A percentile compares a stretch with the other conserved stretches of the same genome.
Evolutionary conservation across 1,284 basidiomycete species (phyloP).

Genomic region (Hypsizygus ulmarius): DNA sequence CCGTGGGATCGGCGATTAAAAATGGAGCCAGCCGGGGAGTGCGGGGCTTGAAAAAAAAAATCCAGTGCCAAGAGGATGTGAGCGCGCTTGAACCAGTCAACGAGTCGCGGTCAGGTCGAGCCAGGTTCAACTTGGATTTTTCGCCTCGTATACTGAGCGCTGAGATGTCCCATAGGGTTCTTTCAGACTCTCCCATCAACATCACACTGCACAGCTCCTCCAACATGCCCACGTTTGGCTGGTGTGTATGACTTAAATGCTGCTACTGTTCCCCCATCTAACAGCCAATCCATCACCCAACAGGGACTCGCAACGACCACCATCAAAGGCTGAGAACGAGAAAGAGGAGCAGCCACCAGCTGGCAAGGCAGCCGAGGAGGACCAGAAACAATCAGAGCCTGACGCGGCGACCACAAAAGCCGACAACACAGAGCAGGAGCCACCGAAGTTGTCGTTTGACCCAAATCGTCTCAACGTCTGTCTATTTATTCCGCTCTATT

Average conservation of each 20-base stretch:
- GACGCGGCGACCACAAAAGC: background rate
- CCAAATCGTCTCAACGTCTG: slow-evolving; percentile 10
- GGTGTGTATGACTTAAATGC: slow-evolving; percentile 19
- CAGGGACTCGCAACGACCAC: slow-evolving; percentile 2
- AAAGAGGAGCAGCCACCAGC: slow-evolving; percentile 2
- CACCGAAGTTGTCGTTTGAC: slow-evolving; percentile 5
- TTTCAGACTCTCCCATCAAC: slow-evolving; percentile 20
- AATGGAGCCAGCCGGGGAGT: slow-evolving; percentile 12
- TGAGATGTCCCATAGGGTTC: slow-evolving; percentile 19
- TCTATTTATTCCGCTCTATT: slow-evolving; percentile 4
- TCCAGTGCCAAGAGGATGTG: background rate
- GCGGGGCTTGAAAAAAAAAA: slow-evolving; percentile 25
- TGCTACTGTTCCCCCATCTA: background rate
- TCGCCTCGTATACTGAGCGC: slow-evolving; percentile 13
- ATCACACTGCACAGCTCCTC: slow-evolving; percentile 12
- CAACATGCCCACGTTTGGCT: slow-evolving; percentile 30
- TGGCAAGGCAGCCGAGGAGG: background rate
- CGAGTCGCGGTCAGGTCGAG: background rate
- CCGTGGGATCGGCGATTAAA: slow-evolving; percentile 15
- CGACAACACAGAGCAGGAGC: slow-evolving; percentile 8
- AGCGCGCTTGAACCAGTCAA: background rate
- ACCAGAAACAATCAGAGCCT: background rate
- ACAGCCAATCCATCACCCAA: background rate
- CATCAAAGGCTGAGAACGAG: background rate
- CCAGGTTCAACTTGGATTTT: slow-evolving; percentile 1